Conservation (phyloP, 345 rosid genomes). For the Syzygium aromaticum region DNA sequence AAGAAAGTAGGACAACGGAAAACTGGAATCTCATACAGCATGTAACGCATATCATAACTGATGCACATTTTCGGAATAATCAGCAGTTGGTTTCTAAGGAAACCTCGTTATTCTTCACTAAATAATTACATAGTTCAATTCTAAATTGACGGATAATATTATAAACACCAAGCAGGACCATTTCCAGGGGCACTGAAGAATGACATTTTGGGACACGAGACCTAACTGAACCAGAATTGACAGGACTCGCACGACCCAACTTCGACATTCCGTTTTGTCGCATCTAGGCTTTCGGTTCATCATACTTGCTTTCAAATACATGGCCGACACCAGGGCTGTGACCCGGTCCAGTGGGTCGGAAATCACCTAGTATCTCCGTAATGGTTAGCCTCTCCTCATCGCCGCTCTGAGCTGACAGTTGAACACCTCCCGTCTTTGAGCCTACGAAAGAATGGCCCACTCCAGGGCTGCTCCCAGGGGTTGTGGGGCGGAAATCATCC, state of each 20-base stretch:
- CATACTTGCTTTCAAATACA: constrained; percentile 6
- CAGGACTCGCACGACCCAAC: not conserved
- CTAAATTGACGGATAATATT: not conserved
- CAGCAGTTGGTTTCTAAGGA: not conserved
- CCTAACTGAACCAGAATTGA: not conserved
- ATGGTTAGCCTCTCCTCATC: not conserved
- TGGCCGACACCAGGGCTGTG: constrained; percentile 53
- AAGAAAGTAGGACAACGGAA: not conserved
- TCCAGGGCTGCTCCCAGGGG: constrained; percentile 37
- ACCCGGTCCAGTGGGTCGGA: constrained; percentile 35
- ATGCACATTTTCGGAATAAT: not conserved
- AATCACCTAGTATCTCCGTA: constrained; percentile 4
- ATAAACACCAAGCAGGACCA: not conserved
- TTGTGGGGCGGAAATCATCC: constrained; percentile 19
- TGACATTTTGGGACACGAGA: not conserved
- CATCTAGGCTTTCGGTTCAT: constrained; percentile 21
- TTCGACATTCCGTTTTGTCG: not conserved
- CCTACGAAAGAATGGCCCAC: constrained; percentile 12
- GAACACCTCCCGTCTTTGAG: not conserved
- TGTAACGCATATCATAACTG: not conserved
- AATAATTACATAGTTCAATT: not conserved
- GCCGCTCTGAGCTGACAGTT: not conserved
- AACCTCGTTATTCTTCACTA: not conserved
- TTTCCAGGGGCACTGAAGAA: not conserved
- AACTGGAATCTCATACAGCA: not conserved